phyloP scores from a whole-genome alignment of 352 stramenopile species.

The Pythium grandisporangium region DNA sequence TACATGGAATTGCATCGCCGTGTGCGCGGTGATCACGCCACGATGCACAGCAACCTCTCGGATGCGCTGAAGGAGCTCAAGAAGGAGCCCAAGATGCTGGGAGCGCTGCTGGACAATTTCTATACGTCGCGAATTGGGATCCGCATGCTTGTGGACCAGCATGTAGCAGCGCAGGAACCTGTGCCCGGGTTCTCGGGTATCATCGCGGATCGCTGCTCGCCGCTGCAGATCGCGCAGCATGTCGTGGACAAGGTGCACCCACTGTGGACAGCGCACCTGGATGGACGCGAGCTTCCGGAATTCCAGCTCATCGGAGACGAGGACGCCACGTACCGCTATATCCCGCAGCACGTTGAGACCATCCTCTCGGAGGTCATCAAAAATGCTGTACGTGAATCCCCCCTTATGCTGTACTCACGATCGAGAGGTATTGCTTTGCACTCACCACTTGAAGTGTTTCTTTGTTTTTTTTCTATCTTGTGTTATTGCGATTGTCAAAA shows the following conservation, averaged over 20 bases:
- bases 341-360: constrained; percentile 75
- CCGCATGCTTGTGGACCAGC: constrained; percentile 78
- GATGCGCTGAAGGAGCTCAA: constrained; percentile 46
- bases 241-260: constrained; percentile 45
- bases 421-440: no score
- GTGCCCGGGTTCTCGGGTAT: constrained; percentile 47
- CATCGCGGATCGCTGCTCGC: constrained; percentile 54
- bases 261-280: constrained; percentile 43
- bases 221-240: constrained; percentile 48
- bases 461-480: neutral
- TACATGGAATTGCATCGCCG: constrained; percentile 53
- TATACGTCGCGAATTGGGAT: constrained; percentile 83
- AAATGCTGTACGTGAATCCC: constrained; percentile 55
- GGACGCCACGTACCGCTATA: constrained; percentile 64
- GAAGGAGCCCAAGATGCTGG: constrained; percentile 44
- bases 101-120: constrained; percentile 63
- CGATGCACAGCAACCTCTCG: constrained; percentile 65
- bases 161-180: constrained; percentile 53
- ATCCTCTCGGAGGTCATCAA: constrained; percentile 79
- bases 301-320: constrained; percentile 44
- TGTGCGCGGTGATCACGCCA: constrained; percentile 50
- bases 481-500: no score
- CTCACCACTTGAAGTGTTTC: no score
- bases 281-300: constrained; percentile 33
- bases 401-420: no score